A percentile compares a stretch with the other conserved stretches of the same genome.
phyloP scores from a whole-genome alignment of 345 rosid species.

The Boechera stricta region DNA sequence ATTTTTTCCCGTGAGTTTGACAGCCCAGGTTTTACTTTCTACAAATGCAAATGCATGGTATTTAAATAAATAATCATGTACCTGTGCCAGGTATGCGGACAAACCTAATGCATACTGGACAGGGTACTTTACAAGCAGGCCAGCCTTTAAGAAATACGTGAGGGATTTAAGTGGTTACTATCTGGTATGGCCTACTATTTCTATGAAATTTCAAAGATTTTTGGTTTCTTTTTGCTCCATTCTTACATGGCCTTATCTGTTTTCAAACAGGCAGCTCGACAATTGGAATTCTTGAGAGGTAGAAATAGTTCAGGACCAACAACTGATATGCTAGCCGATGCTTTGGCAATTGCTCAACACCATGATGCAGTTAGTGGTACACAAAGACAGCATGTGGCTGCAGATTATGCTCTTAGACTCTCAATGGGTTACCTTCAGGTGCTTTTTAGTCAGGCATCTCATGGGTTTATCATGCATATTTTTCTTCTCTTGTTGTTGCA shows the following conservation, averaged over 20 bases:
- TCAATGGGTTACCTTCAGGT: conserved; percentile 89
- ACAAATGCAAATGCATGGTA: not conserved
- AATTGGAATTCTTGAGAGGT: conserved; percentile 84
- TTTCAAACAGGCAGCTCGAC: conserved; percentile 74
- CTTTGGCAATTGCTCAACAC: conserved; percentile 93
- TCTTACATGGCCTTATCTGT: conserved; percentile 25
- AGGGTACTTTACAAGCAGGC: conserved; percentile 94
- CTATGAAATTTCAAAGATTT: not conserved
- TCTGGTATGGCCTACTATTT: conserved; percentile 55
- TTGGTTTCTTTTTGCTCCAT: conserved; percentile 17
- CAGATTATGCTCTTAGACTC: conserved; percentile 90
- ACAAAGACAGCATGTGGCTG: conserved; percentile 92
- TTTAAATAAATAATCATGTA: conserved; percentile 24
- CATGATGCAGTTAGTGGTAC: conserved; percentile 99
- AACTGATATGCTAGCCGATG: conserved; percentile 74
- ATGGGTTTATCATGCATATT: conserved; percentile 4
- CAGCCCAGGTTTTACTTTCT: conserved; percentile 7
- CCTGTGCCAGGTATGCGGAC: conserved; percentile 77
- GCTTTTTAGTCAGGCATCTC: conserved; percentile 34
- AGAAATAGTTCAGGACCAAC: conserved; percentile 65
- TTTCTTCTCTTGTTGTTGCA: conserved; percentile 16
- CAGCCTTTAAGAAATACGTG: conserved; percentile 83
- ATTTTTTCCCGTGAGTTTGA: conserved; percentile 87
- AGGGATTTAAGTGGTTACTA: conserved; percentile 83
- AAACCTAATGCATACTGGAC: conserved; percentile 95